These are phyloP conservation scores for Cymbidium sinense DNA, from an alignment of 106 monocot species.

Conservation along the genomic window DNA sequence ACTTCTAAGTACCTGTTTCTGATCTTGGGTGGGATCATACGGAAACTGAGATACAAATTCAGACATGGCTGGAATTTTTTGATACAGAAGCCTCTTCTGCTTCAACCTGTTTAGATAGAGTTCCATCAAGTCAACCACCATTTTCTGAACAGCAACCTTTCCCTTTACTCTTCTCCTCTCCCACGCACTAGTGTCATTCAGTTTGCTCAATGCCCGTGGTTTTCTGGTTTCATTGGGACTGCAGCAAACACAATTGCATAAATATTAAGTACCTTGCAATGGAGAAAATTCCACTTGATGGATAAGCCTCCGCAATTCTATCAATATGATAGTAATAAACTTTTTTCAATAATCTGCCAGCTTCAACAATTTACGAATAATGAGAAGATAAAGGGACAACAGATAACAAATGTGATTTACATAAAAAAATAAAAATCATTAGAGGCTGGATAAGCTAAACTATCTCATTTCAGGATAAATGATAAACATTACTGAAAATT, in stretches of 20 bases:
- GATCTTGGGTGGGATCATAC: slow-evolving; percentile 87
- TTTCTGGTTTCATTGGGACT: slow-evolving; percentile 90
- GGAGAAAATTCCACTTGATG: not conserved
- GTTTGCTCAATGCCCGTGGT: slow-evolving; percentile 80
- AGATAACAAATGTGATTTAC: not conserved
- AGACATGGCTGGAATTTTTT: slow-evolving; percentile 45
- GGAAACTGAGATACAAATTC: slow-evolving; percentile 80
- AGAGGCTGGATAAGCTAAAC: not conserved
- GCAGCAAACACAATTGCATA: slow-evolving; percentile 17
- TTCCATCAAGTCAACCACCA: slow-evolving; percentile 99
- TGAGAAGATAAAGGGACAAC: not conserved
- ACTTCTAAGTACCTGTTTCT: slow-evolving; percentile 54
- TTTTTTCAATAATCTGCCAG: not conserved
- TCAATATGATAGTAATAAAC: not conserved
- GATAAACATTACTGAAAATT: not conserved
- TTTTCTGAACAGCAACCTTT: slow-evolving; percentile 94
- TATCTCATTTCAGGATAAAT: not conserved
- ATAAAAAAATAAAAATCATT: not conserved
- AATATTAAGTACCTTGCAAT: not conserved
- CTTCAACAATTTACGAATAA: not conserved
- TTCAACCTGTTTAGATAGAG: slow-evolving; percentile 84
- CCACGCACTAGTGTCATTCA: slow-evolving; percentile 81
- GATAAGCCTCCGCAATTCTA: not conserved
- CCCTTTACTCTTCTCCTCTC: slow-evolving; percentile 87
- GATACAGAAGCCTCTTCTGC: slow-evolving; percentile 78